These are phyloP conservation scores for Aspergillus indologenus DNA, from an alignment of 495 filamentous ascomycete species.

Conservation along the genomic window DNA sequence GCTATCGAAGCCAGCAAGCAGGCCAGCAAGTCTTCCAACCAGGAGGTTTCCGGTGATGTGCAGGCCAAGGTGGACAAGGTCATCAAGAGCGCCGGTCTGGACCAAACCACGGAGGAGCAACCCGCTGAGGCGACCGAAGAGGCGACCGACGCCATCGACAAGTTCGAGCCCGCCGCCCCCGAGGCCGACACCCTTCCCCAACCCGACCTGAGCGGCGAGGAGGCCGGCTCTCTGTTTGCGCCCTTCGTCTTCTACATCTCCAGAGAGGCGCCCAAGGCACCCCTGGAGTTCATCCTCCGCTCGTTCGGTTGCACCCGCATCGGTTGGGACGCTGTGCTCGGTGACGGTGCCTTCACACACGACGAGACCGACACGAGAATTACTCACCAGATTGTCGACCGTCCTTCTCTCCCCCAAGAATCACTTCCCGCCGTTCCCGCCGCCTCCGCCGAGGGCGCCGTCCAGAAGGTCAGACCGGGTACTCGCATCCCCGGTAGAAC, in stretches of 20 bases:
- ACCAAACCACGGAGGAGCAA: constrained; percentile 44
- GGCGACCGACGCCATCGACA: constrained; percentile 73
- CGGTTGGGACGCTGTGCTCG: constrained; percentile 86
- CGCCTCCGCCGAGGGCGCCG: constrained; percentile 52
- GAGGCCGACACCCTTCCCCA: constrained; percentile 86
- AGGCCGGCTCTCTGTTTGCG: constrained; percentile 68
- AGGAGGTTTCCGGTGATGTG: constrained; percentile 48
- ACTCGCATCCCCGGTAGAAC: constrained; percentile 80
- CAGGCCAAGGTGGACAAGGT: constrained; percentile 55
- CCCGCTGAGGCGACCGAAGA: constrained; percentile 41
- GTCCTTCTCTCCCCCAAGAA: constrained; percentile 67
- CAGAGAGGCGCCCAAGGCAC: constrained; percentile 84
- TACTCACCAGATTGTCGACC: constrained; percentile 94
- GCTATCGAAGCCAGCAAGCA: constrained; percentile 51
- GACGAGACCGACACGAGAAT: constrained; percentile 83
- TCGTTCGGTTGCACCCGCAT: constrained; percentile 95
- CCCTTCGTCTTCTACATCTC: constrained; percentile 90
- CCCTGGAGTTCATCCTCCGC: constrained; percentile 90
- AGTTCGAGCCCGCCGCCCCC: constrained; percentile 72
- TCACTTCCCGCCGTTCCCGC: constrained; percentile 56
- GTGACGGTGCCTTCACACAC: constrained; percentile 87
- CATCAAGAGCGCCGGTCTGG: constrained; percentile 41
- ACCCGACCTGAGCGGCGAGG: constrained; percentile 58
- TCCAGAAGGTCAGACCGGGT: constrained; percentile 43
- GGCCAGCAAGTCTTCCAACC: constrained; percentile 37